Conservation (phyloP, 805 yeast species). For the Pichia sporocuriosa region DNA sequence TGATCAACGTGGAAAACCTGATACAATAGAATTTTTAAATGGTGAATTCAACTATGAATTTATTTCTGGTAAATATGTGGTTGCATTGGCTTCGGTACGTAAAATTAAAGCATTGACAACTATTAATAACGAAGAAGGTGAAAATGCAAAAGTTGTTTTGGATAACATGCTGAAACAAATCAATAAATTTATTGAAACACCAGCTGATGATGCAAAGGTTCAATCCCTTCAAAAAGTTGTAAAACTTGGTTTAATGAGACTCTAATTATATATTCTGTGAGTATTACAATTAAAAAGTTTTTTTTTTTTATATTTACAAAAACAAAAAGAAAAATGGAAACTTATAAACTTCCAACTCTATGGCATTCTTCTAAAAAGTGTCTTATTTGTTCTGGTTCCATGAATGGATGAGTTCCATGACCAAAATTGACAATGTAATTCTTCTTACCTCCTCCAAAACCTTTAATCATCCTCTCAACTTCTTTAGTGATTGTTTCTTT, state of each 20-base stretch:
- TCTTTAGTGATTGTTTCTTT: conserved; percentile 71
- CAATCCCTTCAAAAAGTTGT: conserved; percentile 11
- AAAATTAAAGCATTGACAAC: conserved; percentile 11
- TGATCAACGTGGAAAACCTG: conserved; percentile 6
- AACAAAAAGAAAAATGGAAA: too few relatives aligned
- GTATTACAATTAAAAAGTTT: neutral
- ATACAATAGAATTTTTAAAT: conserved; percentile 9
- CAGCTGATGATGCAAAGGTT: conserved; percentile 9
- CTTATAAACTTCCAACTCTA: conserved; percentile 13
- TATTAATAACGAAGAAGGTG: neutral
- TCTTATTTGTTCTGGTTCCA: conserved; percentile 86
- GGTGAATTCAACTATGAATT: conserved; percentile 13
- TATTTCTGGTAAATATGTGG: conserved; percentile 13
- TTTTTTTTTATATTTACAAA: neutral
- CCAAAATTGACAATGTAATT: conserved; percentile 93
- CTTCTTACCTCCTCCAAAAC: conserved; percentile 91
- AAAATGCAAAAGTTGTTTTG: neutral
- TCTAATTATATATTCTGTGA: conserved; percentile 7
- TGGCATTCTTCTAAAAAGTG: conserved; percentile 68
- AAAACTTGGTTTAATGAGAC: conserved; percentile 14
- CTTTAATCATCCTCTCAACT: conserved; percentile 81
- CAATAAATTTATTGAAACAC: conserved; percentile 7
- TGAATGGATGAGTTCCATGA: conserved; percentile 96
- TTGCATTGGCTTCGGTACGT: conserved; percentile 11
- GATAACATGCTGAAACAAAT: conserved; percentile 7